These are phyloP conservation scores for Amylostereum areolatum DNA, from an alignment of 1,284 basidiomycete genomes.

Conservation along the genomic window DNA sequence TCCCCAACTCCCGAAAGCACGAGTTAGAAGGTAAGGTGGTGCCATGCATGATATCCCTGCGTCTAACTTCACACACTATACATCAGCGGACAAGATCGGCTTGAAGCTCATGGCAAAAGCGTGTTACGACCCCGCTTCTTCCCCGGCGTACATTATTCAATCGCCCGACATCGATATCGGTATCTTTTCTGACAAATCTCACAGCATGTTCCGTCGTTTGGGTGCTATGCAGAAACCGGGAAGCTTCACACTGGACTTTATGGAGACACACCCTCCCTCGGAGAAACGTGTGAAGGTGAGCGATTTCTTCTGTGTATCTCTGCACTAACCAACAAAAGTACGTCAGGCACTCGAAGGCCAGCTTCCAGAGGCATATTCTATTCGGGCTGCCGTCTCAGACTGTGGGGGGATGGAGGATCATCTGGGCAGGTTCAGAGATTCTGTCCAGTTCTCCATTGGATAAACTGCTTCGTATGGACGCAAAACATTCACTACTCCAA, in stretches of 20 bases:
- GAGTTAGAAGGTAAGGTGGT: constrained; percentile 68
- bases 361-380: constrained; percentile 48
- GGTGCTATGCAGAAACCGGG: constrained; percentile 41
- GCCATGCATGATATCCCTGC: background rate
- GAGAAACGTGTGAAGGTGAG: constrained; percentile 64
- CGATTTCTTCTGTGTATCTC: background rate
- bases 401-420: background rate
- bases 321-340: background rate
- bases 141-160: constrained; percentile 51
- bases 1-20: constrained; percentile 81
- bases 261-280: constrained; percentile 75
- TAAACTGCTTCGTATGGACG: too few relatives aligned
- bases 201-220: constrained; percentile 66
- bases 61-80: background rate
- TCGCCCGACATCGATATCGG: background rate
- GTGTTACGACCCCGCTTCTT: constrained; percentile 76
- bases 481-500: too few relatives aligned
- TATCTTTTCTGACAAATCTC: constrained; percentile 5
- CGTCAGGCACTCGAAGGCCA: constrained; percentile 46
- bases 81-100: constrained; percentile 71
- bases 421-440: background rate
- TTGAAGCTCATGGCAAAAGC: constrained; percentile 68
- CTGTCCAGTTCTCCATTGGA: background rate
- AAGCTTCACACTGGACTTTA: constrained; percentile 37
- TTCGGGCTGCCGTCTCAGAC: background rate